A percentile compares a stretch with the other conserved stretches of the same genome.
These are phyloP conservation scores for Auricularia auricula-judae DNA, from an alignment of 768 basidiomycete genomes.

Conservation along the genomic window DNA sequence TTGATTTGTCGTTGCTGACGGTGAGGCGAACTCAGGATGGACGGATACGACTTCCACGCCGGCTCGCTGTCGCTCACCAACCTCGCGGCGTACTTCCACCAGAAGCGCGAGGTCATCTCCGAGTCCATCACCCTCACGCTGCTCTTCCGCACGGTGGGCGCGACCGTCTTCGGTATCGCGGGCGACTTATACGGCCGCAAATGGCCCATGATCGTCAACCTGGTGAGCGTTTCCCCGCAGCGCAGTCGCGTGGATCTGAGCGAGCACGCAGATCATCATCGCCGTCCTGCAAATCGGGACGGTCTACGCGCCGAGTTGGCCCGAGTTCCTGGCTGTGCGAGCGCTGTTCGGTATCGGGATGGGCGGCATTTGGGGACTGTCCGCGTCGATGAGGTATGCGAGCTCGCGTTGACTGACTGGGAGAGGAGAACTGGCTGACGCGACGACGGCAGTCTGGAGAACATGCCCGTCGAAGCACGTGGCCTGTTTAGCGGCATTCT, in stretches of 20 bases:
- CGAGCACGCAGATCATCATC: background rate
- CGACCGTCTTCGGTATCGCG: slow-evolving; percentile 24
- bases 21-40: background rate
- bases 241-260: background rate
- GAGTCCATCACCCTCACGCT: slow-evolving; percentile 29
- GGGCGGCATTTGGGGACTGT: slow-evolving; percentile 13
- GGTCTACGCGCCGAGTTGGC: slow-evolving; percentile 26
- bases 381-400: slow-evolving; percentile 6
- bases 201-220: slow-evolving; percentile 24
- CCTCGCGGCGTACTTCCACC: background rate
- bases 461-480: slow-evolving; percentile 28
- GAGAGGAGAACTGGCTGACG: slow-evolving; percentile 12
- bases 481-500: slow-evolving; percentile 31
- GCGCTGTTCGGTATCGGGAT: slow-evolving; percentile 26
- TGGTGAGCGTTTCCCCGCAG: slow-evolving; percentile 6
- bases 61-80: background rate
- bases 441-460: slow-evolving; percentile 20
- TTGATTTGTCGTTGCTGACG: too few species aligned
- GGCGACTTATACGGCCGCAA: slow-evolving; percentile 29
- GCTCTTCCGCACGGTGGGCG: slow-evolving; percentile 27
- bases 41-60: slow-evolving; percentile 3
- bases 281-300: slow-evolving; percentile 25
- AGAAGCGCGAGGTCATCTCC: slow-evolving; percentile 4
- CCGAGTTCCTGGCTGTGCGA: slow-evolving; percentile 26
- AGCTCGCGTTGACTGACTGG: background rate